Evolutionary conservation across 176 grass and related monocot species (phyloP).

Genomic region (Lolium perenne): DNA sequence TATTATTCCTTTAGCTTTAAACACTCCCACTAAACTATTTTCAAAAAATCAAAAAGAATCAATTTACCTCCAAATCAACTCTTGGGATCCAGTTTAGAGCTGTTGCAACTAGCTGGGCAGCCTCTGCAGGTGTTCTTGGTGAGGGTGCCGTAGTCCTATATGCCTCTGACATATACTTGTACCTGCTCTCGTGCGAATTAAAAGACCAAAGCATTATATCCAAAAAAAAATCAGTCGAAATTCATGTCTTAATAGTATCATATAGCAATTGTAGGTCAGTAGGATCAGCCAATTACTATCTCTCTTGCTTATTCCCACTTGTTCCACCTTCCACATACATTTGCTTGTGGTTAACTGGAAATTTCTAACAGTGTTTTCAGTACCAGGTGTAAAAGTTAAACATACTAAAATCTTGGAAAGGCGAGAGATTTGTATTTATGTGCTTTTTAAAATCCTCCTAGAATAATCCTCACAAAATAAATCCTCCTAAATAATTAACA

Average conservation of each 20-base stretch:
- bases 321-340: not conserved
- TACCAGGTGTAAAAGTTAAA: not conserved
- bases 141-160: conserved; percentile 7
- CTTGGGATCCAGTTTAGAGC: conserved; percentile 28
- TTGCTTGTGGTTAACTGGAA: not conserved
- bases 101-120: conserved; percentile 33
- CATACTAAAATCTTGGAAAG: conserved; percentile 1
- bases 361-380: no score
- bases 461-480: not conserved
- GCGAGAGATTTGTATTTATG: not conserved
- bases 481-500: not conserved
- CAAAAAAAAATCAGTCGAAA: not conserved
- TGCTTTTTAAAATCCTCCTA: not conserved
- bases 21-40: not conserved
- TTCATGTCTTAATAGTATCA: not conserved
- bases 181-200: conserved; percentile 24
- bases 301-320: not conserved
- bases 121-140: conserved; percentile 41
- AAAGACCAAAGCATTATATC: not conserved
- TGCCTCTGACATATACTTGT: conserved; percentile 27
- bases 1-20: not conserved
- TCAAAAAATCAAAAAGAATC: not conserved
- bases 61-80: conserved; percentile 38
- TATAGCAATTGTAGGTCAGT: not conserved
- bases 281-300: not conserved